Evolutionary conservation across 306 rosid genomes (phyloP).

Genomic region (Trifolium subterraneum): DNA sequence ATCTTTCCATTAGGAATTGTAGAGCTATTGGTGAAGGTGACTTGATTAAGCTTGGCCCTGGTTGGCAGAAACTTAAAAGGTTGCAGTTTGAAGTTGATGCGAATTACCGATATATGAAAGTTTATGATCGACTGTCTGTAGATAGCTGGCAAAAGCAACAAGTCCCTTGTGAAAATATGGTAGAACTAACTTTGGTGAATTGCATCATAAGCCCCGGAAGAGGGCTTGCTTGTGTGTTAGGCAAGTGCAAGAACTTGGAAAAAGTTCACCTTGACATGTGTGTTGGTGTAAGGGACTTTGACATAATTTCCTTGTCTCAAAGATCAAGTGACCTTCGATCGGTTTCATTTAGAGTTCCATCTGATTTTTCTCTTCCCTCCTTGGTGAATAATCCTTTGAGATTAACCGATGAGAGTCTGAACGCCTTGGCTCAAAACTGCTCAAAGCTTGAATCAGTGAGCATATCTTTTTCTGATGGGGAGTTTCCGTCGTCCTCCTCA

Average conservation of each 20-base stretch:
- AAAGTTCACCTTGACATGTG: slow-evolving; percentile 86
- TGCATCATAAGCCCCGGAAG: slow-evolving; percentile 93
- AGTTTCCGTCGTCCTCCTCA: slow-evolving; percentile 80
- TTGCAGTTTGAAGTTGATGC: slow-evolving; percentile 91
- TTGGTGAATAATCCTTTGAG: slow-evolving; percentile 63
- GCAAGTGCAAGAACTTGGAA: slow-evolving; percentile 80
- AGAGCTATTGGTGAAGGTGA: slow-evolving; percentile 67
- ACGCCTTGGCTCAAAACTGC: slow-evolving; percentile 76
- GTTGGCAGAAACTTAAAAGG: slow-evolving; percentile 73
- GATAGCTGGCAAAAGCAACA: slow-evolving; percentile 87
- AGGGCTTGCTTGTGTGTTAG: slow-evolving; percentile 87
- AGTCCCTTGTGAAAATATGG: slow-evolving; percentile 73
- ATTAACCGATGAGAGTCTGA: slow-evolving; percentile 81
- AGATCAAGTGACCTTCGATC: slow-evolving; percentile 67
- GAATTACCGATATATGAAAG: slow-evolving; percentile 85
- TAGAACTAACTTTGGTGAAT: slow-evolving; percentile 78
- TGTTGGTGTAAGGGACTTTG: slow-evolving; percentile 88
- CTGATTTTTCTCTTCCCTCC: slow-evolving; percentile 82
- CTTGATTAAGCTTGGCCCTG: slow-evolving; percentile 64
- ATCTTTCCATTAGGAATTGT: slow-evolving; percentile 61
- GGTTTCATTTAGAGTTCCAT: slow-evolving; percentile 77
- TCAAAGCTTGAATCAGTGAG: slow-evolving; percentile 75
- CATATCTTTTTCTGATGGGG: slow-evolving; percentile 83
- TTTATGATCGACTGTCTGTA: slow-evolving; percentile 78
- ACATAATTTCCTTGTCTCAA: slow-evolving; percentile 70